Conservation (phyloP, 306 rosid species). For the Medicago ruthenica region DNA sequence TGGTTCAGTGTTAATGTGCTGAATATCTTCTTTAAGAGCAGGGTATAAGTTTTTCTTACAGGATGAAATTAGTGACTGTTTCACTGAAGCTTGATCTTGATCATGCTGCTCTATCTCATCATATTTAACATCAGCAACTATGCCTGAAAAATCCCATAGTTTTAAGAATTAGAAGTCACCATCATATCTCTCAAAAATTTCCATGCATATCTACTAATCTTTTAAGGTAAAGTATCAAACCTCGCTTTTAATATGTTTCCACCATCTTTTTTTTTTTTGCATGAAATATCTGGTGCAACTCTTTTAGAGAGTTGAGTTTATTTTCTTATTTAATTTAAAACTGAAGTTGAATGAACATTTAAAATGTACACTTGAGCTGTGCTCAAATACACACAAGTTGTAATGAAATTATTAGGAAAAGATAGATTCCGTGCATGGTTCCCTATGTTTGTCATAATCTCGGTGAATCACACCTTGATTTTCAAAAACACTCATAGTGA, state of each 20-base stretch:
- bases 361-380: too few species aligned
- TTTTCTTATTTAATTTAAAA: too few species aligned
- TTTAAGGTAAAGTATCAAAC: slow-evolving; percentile 19
- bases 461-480: too few species aligned
- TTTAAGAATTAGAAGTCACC: slow-evolving; percentile 8
- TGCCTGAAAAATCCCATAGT: slow-evolving; percentile 54
- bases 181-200: not conserved
- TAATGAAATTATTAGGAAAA: too few species aligned
- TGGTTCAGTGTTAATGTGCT: slow-evolving; percentile 39
- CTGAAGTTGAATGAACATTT: not conserved
- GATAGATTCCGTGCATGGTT: too few species aligned
- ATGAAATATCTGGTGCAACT: not conserved
- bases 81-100: slow-evolving; percentile 64
- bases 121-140: slow-evolving; percentile 68
- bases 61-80: slow-evolving; percentile 72
- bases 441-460: too few species aligned
- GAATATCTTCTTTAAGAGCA: slow-evolving; percentile 72
- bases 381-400: not conserved
- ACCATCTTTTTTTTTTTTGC: not conserved
- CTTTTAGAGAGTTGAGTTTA: not conserved
- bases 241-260: slow-evolving; percentile 23
- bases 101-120: slow-evolving; percentile 63
- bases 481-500: too few species aligned
- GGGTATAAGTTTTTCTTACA: slow-evolving; percentile 74
- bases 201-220: not conserved